Evolutionary conservation across 2,329 filamentous ascomycete genomes (phyloP).

Genomic region (Colletotrichum spaethianum): DNA sequence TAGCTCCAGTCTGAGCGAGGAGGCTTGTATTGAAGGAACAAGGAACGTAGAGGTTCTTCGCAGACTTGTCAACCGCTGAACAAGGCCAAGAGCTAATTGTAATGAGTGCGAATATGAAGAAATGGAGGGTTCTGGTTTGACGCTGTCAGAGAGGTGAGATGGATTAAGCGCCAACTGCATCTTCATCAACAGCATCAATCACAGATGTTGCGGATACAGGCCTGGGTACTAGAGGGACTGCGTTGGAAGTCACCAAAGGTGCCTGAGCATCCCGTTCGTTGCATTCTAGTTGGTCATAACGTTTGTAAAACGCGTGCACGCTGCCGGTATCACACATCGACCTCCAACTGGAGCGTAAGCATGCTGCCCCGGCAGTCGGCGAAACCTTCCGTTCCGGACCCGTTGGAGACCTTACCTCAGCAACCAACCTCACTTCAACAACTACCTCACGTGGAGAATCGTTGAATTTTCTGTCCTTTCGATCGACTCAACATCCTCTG

Average conservation of each 20-base stretch:
- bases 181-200: too few species aligned
- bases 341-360: neutral
- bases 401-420: constrained; percentile 31
- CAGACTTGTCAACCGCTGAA: neutral
- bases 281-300: neutral
- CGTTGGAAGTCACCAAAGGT: neutral
- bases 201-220: neutral
- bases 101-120: neutral
- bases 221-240: neutral
- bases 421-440: constrained; percentile 28
- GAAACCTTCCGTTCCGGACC: constrained; percentile 28
- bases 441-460: constrained; percentile 6
- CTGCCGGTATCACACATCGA: neutral
- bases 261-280: neutral
- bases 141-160: neutral
- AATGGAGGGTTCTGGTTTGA: neutral
- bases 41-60: neutral
- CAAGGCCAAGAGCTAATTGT: neutral
- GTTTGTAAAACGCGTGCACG: neutral
- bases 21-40: neutral
- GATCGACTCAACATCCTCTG: neutral
- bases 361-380: constrained; percentile 27
- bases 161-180: neutral
- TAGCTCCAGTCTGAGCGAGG: constrained; percentile 1
- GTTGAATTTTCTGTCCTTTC: neutral